These are phyloP conservation scores for Takakia lepidozioides DNA, from an alignment of 225 moss, liverwort and hornwort genomes.

Conservation along the genomic window DNA sequence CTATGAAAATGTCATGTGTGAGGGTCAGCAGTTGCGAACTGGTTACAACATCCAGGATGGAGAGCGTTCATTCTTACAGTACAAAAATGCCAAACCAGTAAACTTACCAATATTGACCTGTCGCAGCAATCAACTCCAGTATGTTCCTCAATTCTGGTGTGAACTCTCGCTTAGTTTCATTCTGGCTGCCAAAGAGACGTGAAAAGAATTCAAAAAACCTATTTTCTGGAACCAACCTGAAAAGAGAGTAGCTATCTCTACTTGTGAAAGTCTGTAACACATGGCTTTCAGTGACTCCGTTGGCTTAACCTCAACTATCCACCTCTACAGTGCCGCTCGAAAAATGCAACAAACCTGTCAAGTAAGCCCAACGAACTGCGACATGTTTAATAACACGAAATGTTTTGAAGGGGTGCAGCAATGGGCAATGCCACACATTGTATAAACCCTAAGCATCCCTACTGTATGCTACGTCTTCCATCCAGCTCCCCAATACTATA, in stretches of 20 bases:
- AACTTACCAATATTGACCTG: constrained; percentile 71
- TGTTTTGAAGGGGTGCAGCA: too few relatives aligned
- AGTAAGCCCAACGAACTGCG: too few relatives aligned
- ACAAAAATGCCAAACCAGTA: too few relatives aligned
- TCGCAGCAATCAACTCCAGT: constrained; percentile 62
- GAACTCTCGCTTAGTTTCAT: constrained; percentile 50
- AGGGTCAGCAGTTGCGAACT: background rate
- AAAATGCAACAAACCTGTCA: background rate
- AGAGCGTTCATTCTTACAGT: too few relatives aligned
- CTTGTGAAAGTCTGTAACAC: too few relatives aligned
- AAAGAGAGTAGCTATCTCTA: too few relatives aligned
- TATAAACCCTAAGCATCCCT: too few relatives aligned
- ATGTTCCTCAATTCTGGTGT: constrained; percentile 46
- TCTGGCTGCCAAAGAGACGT: constrained; percentile 30
- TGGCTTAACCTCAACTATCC: background rate
- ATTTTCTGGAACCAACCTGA: background rate
- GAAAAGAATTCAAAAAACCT: background rate
- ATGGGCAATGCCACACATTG: too few relatives aligned
- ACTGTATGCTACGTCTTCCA: too few relatives aligned
- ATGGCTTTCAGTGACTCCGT: background rate
- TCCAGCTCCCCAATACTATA: background rate
- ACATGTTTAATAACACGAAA: too few relatives aligned
- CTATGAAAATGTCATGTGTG: background rate
- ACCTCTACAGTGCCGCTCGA: background rate
- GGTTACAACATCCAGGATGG: too few relatives aligned